Conservation (phyloP, 371 early-diverging fungal genomes). For the Smittium culicis region DNA sequence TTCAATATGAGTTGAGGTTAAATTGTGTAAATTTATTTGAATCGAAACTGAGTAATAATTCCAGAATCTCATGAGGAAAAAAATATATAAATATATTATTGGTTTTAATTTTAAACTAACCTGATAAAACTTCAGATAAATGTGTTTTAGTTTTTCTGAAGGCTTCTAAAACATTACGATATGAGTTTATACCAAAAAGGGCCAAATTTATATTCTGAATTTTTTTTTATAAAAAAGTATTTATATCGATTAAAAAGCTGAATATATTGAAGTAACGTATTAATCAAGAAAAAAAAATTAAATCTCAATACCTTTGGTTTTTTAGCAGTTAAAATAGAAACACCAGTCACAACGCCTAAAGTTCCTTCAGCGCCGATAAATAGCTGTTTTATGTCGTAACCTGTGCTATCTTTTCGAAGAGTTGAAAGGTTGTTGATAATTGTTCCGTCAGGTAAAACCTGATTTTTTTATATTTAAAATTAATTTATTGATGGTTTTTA, state of each 20-base stretch:
- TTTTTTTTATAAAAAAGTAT: neutral
- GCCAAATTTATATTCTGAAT: slow-evolving; percentile 49
- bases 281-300: slow-evolving; percentile 15
- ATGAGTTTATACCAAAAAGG: slow-evolving; percentile 57
- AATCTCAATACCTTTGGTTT: slow-evolving; percentile 40
- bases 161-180: slow-evolving; percentile 61
- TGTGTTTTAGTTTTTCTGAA: slow-evolving; percentile 59
- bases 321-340: slow-evolving; percentile 62
- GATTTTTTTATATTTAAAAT: neutral
- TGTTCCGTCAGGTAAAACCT: slow-evolving; percentile 75
- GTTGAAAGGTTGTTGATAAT: slow-evolving; percentile 66
- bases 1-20: neutral
- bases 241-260: neutral
- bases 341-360: slow-evolving; percentile 78
- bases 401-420: slow-evolving; percentile 75
- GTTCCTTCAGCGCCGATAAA: slow-evolving; percentile 96
- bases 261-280: neutral
- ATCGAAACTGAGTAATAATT: no score
- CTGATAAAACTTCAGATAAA: slow-evolving; percentile 82
- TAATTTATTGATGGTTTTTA: neutral
- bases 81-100: no score
- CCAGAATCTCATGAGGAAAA: neutral
- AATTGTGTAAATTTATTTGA: neutral
- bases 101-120: neutral
- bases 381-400: slow-evolving; percentile 86